phyloP scores from a whole-genome alignment of 352 stramenopile species.

The Blastocystis sp. region DNA sequence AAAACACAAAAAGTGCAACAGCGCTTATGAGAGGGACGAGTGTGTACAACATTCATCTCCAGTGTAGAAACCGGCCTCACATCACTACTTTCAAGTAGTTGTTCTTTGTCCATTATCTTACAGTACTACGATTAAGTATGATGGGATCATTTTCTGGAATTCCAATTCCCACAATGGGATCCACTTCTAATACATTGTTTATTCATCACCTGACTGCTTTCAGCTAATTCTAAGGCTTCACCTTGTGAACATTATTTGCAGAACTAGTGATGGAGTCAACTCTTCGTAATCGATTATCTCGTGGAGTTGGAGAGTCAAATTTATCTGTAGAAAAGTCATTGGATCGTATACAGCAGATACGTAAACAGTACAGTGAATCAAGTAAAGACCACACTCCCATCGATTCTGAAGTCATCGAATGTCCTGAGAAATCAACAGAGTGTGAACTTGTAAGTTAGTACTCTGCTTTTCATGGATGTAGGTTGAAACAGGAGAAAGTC shows the following conservation, averaged over 20 bases:
- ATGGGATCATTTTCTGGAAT: neutral
- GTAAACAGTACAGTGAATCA: neutral
- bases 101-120: neutral
- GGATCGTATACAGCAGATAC: neutral
- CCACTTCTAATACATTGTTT: neutral
- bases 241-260: neutral
- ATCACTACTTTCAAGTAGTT: too few relatives aligned
- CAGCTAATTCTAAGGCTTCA: too few relatives aligned
- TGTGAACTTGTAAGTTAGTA: neutral
- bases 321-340: conserved; percentile 5
- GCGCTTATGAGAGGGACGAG: too few relatives aligned
- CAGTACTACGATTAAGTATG: neutral
- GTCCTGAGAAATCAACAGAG: neutral
- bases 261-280: conserved; percentile 2
- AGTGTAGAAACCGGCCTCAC: too few relatives aligned
- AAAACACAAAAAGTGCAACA: too few relatives aligned
- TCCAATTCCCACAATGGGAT: neutral
- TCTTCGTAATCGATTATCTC: conserved; percentile 32
- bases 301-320: neutral
- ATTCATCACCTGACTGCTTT: too few relatives aligned
- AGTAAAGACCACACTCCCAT: neutral
- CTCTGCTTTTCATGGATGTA: neutral
- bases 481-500: neutral
- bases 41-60: too few relatives aligned
- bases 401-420: neutral